Conservation (phyloP, 768 basidiomycete species). For the Cystobasidium tubakii region DNA sequence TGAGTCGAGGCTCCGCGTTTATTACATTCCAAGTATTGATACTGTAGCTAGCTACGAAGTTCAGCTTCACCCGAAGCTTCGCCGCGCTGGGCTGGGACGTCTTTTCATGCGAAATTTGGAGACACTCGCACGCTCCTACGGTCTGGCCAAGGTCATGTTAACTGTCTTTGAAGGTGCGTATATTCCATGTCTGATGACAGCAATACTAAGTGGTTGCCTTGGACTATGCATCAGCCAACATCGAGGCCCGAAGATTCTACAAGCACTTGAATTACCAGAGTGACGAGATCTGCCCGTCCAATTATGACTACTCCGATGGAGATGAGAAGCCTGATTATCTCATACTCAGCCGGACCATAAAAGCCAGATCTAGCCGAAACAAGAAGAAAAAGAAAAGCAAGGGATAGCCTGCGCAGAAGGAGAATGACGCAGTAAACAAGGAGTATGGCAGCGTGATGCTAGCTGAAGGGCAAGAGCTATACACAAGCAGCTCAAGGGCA, state of each 20-base stretch:
- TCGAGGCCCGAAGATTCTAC: slow-evolving; percentile 41
- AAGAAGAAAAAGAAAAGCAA: slow-evolving; percentile 32
- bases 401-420: neutral
- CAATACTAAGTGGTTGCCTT: neutral
- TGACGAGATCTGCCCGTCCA: slow-evolving; percentile 41
- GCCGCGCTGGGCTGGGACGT: slow-evolving; percentile 60
- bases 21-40: no score
- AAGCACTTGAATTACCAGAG: slow-evolving; percentile 36
- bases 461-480: no score
- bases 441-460: no score
- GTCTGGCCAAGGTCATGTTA: slow-evolving; percentile 66
- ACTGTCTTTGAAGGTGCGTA: slow-evolving; percentile 68
- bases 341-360: neutral
- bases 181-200: neutral
- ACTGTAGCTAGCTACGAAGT: slow-evolving; percentile 63
- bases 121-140: slow-evolving; percentile 55
- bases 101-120: slow-evolving; percentile 56
- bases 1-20: no score
- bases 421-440: no score
- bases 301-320: slow-evolving; percentile 1
- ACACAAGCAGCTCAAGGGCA: no score
- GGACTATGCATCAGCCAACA: slow-evolving; percentile 37
- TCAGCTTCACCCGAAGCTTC: slow-evolving; percentile 56
- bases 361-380: neutral
- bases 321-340: slow-evolving; percentile 4